phyloP scores from a whole-genome alignment of 2,329 filamentous ascomycete species.

The Colletotrichum somersetense region DNA sequence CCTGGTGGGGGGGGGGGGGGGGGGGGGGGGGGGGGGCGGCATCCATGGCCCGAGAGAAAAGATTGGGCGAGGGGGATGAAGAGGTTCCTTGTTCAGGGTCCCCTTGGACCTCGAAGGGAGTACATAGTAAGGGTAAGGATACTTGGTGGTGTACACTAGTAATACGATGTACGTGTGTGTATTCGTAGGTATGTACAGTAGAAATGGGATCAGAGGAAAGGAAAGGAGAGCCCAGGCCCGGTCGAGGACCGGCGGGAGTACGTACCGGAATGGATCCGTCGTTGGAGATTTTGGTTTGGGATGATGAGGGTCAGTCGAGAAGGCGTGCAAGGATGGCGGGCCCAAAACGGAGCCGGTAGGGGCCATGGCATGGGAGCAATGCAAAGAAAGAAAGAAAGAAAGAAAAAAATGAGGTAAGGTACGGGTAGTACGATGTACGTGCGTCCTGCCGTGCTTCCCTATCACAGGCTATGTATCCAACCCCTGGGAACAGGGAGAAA shows the following conservation, averaged over 20 bases:
- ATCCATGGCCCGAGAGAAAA: conserved; percentile 23
- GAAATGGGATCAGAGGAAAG: conserved; percentile 20
- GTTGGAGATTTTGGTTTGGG: conserved; percentile 6
- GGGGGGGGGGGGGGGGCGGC: too few relatives aligned
- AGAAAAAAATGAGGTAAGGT: conserved; percentile 27
- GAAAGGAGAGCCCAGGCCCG: conserved; percentile 16
- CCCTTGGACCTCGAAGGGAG: conserved; percentile 34
- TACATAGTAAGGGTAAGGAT: conserved; percentile 27
- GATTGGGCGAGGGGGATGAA: conserved; percentile 5
- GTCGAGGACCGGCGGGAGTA: conserved; percentile 13
- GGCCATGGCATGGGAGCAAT: conserved; percentile 19
- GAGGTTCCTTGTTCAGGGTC: conserved; percentile 40
- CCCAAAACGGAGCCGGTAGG: conserved; percentile 31
- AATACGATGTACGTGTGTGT: too few relatives aligned
- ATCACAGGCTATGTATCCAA: background rate
- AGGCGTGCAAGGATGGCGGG: conserved; percentile 25
- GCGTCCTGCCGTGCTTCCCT: conserved; percentile 11
- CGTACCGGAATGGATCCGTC: conserved; percentile 16
- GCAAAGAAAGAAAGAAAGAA: conserved; percentile 23
- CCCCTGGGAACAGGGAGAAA: background rate
- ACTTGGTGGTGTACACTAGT: background rate
- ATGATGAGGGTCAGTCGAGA: conserved; percentile 30
- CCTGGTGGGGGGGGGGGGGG: too few relatives aligned
- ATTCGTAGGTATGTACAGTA: background rate
- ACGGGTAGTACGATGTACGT: conserved; percentile 24